Percentiles rank a stretch among this genome's conserved stretches.
Conservation (phyloP, 768 basidiomycete species). For the Termitomyces sp. region DNA sequence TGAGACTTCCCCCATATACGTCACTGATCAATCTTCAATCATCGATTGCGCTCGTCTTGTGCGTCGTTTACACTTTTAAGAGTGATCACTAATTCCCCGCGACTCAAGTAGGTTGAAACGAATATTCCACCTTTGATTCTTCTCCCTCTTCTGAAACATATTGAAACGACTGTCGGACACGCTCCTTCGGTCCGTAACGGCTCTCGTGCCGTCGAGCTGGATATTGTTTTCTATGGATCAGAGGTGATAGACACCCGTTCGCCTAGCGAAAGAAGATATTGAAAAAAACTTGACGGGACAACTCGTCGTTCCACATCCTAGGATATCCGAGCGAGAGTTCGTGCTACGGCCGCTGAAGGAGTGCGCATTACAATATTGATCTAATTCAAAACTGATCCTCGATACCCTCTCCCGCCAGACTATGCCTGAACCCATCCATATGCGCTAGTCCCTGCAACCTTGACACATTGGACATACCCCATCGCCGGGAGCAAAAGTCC, state of each 20-base stretch:
- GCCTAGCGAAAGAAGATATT: conserved; percentile 26
- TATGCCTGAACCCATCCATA: conserved; percentile 17
- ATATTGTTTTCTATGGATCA: conserved; percentile 73
- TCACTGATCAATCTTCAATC: conserved; percentile 83
- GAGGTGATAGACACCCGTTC: conserved; percentile 51
- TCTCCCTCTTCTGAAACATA: conserved; percentile 58
- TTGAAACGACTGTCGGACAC: conserved; percentile 75
- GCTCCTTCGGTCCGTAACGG: conserved; percentile 77
- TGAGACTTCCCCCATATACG: conserved; percentile 94
- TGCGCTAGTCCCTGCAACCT: conserved; percentile 36
- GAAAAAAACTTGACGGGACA: conserved; percentile 59
- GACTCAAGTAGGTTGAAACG: conserved; percentile 65
- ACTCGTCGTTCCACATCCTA: conserved; percentile 80
- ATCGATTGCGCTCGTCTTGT: conserved; percentile 91
- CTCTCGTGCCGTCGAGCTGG: conserved; percentile 86
- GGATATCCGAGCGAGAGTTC: conserved; percentile 83
- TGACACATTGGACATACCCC: conserved; percentile 45
- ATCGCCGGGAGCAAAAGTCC: conserved; percentile 11
- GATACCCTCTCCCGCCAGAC: conserved; percentile 31
- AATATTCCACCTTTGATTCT: conserved; percentile 54
- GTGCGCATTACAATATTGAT: conserved; percentile 40
- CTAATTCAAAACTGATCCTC: conserved; percentile 18
- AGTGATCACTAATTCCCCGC: neutral
- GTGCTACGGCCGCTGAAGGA: conserved; percentile 85
- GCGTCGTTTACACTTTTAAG: conserved; percentile 22